Percentiles rank a stretch among this genome's conserved stretches.
Conservation (phyloP, 768 basidiomycete genomes). For the Xerocomus potaroensis region DNA sequence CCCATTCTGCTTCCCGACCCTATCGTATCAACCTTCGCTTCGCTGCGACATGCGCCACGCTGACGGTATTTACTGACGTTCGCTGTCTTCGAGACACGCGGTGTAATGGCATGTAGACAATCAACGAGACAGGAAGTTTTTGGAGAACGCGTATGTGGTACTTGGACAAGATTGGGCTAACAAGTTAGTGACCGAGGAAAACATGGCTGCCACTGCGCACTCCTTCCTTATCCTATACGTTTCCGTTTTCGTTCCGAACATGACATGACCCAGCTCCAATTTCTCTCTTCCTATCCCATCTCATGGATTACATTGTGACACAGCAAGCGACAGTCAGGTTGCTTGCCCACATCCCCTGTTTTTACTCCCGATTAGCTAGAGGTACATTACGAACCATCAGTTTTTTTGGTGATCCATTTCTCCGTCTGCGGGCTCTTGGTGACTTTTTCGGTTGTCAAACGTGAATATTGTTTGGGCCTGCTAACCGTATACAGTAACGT, state of each 20-base stretch:
- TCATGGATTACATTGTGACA: background rate
- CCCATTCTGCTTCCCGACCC: background rate
- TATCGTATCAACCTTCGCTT: background rate
- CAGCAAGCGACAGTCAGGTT: background rate
- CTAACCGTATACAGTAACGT: too few species aligned
- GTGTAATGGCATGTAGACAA: background rate
- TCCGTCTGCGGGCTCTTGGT: too few species aligned
- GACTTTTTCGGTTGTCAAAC: too few species aligned
- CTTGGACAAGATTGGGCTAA: background rate
- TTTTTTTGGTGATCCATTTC: background rate
- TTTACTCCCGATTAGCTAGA: slow-evolving; percentile 2
- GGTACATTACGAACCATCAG: background rate
- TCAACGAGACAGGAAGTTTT: background rate
- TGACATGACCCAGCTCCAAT: background rate
- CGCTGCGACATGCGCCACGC: background rate
- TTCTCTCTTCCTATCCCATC: background rate
- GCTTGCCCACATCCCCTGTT: background rate
- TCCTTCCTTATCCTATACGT: background rate
- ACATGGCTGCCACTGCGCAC: background rate
- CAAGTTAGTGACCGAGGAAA: too few species aligned
- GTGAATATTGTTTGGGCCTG: too few species aligned
- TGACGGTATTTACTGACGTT: background rate
- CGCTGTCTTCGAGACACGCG: background rate
- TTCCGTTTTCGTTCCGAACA: background rate
- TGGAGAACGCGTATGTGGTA: background rate